phyloP scores from a whole-genome alignment of 1,284 basidiomycete genomes.

The Papiliotrema fonsecae region DNA sequence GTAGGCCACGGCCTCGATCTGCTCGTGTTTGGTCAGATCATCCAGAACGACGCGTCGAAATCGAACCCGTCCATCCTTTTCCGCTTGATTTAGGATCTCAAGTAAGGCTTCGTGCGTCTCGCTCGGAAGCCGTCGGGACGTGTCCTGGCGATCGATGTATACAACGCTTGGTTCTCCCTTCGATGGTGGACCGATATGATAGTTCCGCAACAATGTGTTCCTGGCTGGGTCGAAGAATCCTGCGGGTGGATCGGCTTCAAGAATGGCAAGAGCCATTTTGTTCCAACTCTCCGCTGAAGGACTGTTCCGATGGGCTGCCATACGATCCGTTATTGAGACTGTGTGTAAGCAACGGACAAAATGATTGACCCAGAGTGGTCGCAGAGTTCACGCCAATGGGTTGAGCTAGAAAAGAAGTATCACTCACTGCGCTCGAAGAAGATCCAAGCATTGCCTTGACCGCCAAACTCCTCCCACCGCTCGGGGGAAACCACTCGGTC shows the following conservation, averaged over 20 bases:
- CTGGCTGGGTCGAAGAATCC: conserved; percentile 22
- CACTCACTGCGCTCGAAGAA: conserved; percentile 19
- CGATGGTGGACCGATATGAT: not conserved
- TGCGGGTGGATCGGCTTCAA: conserved; percentile 14
- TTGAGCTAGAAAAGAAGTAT: not conserved
- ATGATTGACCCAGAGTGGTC: not conserved
- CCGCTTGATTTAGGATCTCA: conserved; percentile 12
- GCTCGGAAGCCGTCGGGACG: conserved; percentile 13
- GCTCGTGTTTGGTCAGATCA: conserved; percentile 7
- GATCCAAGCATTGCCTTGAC: conserved; percentile 7
- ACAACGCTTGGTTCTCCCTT: conserved; percentile 16
- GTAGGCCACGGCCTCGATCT: conserved; percentile 13
- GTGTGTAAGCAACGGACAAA: not conserved
- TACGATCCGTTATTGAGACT: conserved; percentile 31
- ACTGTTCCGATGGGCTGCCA: conserved; percentile 26
- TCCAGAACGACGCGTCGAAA: conserved; percentile 19
- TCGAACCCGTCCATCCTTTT: conserved; percentile 7
- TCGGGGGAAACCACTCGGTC: conserved; percentile 11
- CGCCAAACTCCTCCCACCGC: conserved; percentile 8
- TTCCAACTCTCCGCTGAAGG: conserved; percentile 19
- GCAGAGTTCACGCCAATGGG: not conserved
- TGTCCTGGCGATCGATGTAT: conserved; percentile 30
- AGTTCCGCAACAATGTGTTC: conserved; percentile 2
- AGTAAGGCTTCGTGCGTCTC: conserved; percentile 15
- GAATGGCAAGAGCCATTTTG: conserved; percentile 30